phyloP scores from a whole-genome alignment of 768 basidiomycete genomes.

The Suillus weaverae region DNA sequence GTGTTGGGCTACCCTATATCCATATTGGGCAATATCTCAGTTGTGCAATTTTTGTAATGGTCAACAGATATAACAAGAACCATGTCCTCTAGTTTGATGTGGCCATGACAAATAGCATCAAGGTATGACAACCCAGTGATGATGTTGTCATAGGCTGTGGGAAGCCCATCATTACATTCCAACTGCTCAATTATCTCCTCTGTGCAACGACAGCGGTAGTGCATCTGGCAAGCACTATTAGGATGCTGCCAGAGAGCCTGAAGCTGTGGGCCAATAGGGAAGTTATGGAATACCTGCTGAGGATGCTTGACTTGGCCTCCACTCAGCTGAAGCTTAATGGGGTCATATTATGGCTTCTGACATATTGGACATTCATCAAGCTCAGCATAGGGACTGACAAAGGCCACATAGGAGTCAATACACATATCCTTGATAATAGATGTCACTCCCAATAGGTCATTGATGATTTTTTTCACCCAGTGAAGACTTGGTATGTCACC shows the following conservation, averaged over 20 bases:
- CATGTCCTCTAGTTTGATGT: neutral
- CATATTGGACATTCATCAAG: neutral
- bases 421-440: neutral
- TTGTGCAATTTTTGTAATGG: neutral
- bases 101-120: too few relatives aligned
- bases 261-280: neutral
- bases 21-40: neutral
- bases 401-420: neutral
- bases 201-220: neutral
- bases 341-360: neutral
- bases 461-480: neutral
- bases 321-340: neutral
- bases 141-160: neutral
- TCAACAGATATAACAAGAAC: neutral
- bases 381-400: neutral
- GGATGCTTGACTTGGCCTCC: neutral
- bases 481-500: neutral
- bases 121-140: too few relatives aligned
- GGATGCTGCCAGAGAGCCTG: neutral
- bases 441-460: neutral
- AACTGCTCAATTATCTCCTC: neutral
- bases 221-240: neutral
- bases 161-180: neutral
- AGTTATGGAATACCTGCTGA: neutral
- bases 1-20: too few relatives aligned